phyloP scores from a whole-genome alignment of 768 basidiomycete species.

The Russula earlei region DNA sequence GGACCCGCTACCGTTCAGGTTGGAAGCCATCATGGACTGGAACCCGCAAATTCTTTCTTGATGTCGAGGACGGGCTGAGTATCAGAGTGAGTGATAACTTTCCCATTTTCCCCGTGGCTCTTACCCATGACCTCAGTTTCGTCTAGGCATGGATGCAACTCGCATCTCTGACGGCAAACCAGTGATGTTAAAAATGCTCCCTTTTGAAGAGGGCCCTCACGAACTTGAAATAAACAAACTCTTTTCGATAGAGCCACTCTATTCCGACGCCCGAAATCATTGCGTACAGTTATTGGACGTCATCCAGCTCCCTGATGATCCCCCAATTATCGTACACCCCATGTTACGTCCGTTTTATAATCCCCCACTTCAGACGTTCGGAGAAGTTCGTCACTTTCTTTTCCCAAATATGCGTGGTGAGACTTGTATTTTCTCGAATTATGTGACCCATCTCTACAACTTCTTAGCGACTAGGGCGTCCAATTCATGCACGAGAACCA shows the following conservation, averaged over 20 bases:
- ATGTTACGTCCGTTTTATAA: constrained; percentile 23
- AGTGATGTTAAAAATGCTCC: constrained; percentile 3
- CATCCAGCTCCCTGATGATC: neutral
- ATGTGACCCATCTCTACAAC: neutral
- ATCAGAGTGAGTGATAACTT: neutral
- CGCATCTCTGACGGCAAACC: constrained; percentile 5
- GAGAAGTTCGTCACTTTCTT: constrained; percentile 23
- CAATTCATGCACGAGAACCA: constrained; percentile 16
- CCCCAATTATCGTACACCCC: constrained; percentile 22
- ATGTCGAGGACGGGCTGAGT: constrained; percentile 11
- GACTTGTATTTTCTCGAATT: neutral
- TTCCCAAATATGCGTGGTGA: constrained; percentile 21
- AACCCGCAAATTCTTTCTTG: neutral
- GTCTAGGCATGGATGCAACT: too few relatives aligned
- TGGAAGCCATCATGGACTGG: neutral
- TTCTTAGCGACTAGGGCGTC: neutral
- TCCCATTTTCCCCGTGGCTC: too few relatives aligned
- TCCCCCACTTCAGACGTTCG: constrained; percentile 20
- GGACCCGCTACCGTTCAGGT: neutral
- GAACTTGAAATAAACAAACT: constrained; percentile 5
- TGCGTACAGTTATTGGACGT: neutral
- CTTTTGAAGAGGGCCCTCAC: neutral
- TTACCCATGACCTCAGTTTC: too few relatives aligned
- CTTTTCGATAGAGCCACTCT: constrained; percentile 4
- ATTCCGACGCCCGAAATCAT: constrained; percentile 1